These are phyloP conservation scores for Arthroderma uncinatum DNA, from an alignment of 2,329 filamentous ascomycete species.

Conservation along the genomic window DNA sequence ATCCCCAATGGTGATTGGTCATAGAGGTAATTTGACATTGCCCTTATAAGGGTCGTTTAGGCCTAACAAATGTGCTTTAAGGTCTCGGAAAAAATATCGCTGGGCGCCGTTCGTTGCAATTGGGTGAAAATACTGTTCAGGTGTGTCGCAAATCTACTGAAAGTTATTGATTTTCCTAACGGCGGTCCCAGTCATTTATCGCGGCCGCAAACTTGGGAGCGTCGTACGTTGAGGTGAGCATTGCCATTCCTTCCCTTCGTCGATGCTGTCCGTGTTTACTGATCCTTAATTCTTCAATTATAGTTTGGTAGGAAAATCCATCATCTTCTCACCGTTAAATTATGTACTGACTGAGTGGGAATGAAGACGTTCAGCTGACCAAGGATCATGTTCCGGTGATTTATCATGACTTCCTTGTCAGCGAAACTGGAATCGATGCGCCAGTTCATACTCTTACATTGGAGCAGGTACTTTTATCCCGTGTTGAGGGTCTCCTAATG, in stretches of 20 bases:
- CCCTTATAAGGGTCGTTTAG: conserved; percentile 10
- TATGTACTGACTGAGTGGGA: conserved; percentile 28
- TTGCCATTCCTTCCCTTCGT: not conserved
- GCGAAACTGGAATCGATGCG: conserved; percentile 92
- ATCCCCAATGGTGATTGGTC: conserved; percentile 71
- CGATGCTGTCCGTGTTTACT: not conserved
- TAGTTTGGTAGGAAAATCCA: conserved; percentile 14
- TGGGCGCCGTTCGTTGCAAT: conserved; percentile 73
- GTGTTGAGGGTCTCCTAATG: not conserved
- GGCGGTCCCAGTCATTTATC: conserved; percentile 63
- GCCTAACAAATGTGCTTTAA: conserved; percentile 20
- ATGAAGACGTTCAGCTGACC: conserved; percentile 86
- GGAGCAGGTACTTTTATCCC: conserved; percentile 49
- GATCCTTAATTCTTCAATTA: not conserved
- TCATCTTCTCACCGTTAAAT: not conserved
- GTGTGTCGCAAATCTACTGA: conserved; percentile 16
- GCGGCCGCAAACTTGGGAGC: conserved; percentile 86
- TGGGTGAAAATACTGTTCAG: conserved; percentile 90
- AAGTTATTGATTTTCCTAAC: conserved; percentile 13
- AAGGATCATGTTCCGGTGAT: conserved; percentile 98
- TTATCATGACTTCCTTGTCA: conserved; percentile 96
- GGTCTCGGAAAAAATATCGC: conserved; percentile 83
- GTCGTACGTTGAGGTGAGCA: conserved; percentile 51
- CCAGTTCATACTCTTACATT: conserved; percentile 90
- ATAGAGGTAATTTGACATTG: conserved; percentile 38